Percentiles rank a stretch among this genome's conserved stretches.
These are phyloP conservation scores for Hymenoscyphus infarciens DNA, from an alignment of 2,329 filamentous ascomycete genomes.

Conservation along the genomic window DNA sequence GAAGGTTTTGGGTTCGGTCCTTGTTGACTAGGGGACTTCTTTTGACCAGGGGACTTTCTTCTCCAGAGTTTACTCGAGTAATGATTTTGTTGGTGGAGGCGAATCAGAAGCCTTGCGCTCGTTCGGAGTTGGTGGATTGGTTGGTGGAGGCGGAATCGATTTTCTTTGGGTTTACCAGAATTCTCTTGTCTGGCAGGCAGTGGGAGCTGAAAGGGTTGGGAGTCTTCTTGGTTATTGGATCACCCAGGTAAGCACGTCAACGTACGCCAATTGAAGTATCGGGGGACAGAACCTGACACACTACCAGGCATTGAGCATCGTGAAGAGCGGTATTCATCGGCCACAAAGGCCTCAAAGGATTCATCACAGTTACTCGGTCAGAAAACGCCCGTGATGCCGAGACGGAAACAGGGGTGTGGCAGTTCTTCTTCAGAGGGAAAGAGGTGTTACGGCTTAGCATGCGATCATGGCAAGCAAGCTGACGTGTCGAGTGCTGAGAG, in stretches of 20 bases:
- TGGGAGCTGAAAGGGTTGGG: not conserved
- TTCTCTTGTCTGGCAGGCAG: not conserved
- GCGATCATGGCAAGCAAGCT: slow-evolving; percentile 1
- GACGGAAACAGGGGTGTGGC: not conserved
- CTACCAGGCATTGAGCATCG: not conserved
- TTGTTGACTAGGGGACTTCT: not conserved
- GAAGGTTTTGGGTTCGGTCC: not conserved
- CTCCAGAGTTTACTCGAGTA: not conserved
- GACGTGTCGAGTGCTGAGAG: slow-evolving; percentile 7
- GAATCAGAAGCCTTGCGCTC: not conserved
- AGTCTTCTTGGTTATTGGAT: not conserved
- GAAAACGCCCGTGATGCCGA: not conserved
- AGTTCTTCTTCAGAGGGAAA: not conserved
- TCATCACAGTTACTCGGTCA: not conserved
- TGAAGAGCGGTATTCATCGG: not conserved
- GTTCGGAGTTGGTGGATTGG: not conserved
- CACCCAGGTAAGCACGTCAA: not conserved
- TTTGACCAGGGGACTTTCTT: not conserved
- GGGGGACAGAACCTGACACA: not conserved
- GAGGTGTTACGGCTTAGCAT: not conserved
- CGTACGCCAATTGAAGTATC: not conserved
- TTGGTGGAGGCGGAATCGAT: not conserved
- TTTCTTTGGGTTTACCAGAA: not conserved
- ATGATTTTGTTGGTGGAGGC: slow-evolving; percentile 1
- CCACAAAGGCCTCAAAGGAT: not conserved